Evolutionary conservation across 2,329 filamentous ascomycete genomes (phyloP).

Genomic region (Calcarisporium arbuscula): DNA sequence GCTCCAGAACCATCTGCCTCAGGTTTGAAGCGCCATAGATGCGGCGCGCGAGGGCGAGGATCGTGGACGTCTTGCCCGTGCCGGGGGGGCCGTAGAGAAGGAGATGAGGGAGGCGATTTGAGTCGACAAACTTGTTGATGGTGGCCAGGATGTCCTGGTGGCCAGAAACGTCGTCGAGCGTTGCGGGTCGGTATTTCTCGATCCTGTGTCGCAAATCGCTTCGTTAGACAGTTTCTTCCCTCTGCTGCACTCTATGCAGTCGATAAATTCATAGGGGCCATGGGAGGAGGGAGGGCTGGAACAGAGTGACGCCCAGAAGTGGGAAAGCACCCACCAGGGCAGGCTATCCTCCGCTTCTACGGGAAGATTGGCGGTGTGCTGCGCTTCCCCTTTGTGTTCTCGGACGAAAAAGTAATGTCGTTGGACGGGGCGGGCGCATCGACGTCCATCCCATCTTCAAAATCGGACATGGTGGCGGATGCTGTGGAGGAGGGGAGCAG

Average conservation of each 20-base stretch:
- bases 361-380: conserved; percentile 86
- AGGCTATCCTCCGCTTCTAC: conserved; percentile 90
- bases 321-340: conserved; percentile 61
- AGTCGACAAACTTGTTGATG: conserved; percentile 95
- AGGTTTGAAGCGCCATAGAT: conserved; percentile 92
- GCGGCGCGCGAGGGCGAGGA: conserved; percentile 82
- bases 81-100: conserved; percentile 95
- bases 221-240: no score
- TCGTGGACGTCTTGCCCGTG: conserved; percentile 95
- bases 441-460: conserved; percentile 56
- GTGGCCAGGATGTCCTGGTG: conserved; percentile 96
- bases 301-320: neutral
- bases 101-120: conserved; percentile 89
- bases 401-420: conserved; percentile 63
- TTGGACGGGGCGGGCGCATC: conserved; percentile 42
- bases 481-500: no score
- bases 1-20: conserved; percentile 96
- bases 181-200: conserved; percentile 90
- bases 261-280: no score
- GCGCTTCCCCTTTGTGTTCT: conserved; percentile 80
- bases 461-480: conserved; percentile 46
- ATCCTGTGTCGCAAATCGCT: conserved; percentile 52
- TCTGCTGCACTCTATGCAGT: no score
- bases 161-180: conserved; percentile 86
- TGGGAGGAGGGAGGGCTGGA: neutral